phyloP scores from a whole-genome alignment of 768 basidiomycete genomes.

The Macrocybe gigantea region DNA sequence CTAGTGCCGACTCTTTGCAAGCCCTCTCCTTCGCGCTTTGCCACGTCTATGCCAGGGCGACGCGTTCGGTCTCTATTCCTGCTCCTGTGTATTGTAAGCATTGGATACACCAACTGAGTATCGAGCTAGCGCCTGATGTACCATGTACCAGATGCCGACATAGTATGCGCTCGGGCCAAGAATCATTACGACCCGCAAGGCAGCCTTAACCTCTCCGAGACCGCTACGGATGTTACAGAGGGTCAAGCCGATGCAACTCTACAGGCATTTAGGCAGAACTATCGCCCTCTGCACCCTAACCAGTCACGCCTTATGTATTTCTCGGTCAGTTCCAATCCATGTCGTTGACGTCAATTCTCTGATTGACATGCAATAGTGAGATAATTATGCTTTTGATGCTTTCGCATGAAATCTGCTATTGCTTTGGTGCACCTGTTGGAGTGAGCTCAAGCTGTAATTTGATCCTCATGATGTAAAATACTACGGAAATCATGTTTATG shows the following conservation, averaged over 20 bases:
- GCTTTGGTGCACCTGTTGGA: too few relatives aligned
- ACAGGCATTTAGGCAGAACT: slow-evolving; percentile 43
- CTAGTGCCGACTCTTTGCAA: slow-evolving; percentile 64
- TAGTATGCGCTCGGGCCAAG: slow-evolving; percentile 62
- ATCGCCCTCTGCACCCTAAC: slow-evolving; percentile 34
- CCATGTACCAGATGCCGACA: slow-evolving; percentile 59
- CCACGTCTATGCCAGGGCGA: slow-evolving; percentile 77
- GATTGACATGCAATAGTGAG: too few relatives aligned
- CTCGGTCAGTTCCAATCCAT: slow-evolving; percentile 20
- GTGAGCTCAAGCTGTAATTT: too few relatives aligned
- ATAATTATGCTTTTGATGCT: too few relatives aligned
- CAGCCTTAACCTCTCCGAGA: slow-evolving; percentile 34
- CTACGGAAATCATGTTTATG: too few relatives aligned
- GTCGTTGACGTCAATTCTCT: too few relatives aligned
- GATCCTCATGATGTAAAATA: too few relatives aligned
- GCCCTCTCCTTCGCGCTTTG: slow-evolving; percentile 66
- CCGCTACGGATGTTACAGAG: slow-evolving; percentile 26
- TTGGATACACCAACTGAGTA: not conserved
- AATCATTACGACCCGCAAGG: slow-evolving; percentile 57
- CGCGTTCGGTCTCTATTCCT: slow-evolving; percentile 81
- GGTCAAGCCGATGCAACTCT: slow-evolving; percentile 28
- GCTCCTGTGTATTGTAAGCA: slow-evolving; percentile 78
- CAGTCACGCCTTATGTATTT: slow-evolving; percentile 35
- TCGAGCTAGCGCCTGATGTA: not conserved
- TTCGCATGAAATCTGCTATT: too few relatives aligned